phyloP scores from a whole-genome alignment of 176 grass and related monocot species.

The Areca catechu region DNA sequence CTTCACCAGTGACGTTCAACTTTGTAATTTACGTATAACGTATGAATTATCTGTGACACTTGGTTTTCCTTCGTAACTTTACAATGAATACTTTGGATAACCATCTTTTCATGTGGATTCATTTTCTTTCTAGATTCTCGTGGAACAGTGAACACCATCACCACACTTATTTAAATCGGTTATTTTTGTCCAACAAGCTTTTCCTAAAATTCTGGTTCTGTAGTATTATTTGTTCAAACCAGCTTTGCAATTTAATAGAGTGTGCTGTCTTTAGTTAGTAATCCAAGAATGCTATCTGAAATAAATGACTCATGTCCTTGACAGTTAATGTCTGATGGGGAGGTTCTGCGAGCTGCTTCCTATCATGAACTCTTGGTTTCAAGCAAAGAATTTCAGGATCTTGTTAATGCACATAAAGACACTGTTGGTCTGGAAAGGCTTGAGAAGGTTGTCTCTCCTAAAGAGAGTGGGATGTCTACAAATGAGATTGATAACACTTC shows the following conservation, averaged over 20 bases:
- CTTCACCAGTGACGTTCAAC: neutral
- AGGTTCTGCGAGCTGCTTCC: conserved; percentile 45
- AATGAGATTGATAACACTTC: conserved; percentile 29
- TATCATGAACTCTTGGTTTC: conserved; percentile 47
- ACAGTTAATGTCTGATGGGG: conserved; percentile 84
- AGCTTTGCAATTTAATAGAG: no score
- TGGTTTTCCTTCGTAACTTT: no score
- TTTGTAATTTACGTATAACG: neutral
- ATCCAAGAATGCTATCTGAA: no score
- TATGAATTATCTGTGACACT: neutral
- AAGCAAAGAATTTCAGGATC: conserved; percentile 74
- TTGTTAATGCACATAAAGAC: conserved; percentile 77
- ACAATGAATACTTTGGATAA: no score
- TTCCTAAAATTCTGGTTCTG: no score
- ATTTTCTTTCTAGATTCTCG: no score
- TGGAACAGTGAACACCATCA: no score
- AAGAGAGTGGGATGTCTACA: conserved; percentile 25
- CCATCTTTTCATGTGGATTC: no score
- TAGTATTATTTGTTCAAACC: no score
- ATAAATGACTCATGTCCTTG: neutral
- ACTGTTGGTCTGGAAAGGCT: conserved; percentile 37
- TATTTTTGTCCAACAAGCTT: no score
- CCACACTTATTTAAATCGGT: no score
- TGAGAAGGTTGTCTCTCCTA: conserved; percentile 14
- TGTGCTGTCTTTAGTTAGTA: no score